phyloP scores from a whole-genome alignment of 2,329 filamentous ascomycete genomes.

The Cercospora sp. region DNA sequence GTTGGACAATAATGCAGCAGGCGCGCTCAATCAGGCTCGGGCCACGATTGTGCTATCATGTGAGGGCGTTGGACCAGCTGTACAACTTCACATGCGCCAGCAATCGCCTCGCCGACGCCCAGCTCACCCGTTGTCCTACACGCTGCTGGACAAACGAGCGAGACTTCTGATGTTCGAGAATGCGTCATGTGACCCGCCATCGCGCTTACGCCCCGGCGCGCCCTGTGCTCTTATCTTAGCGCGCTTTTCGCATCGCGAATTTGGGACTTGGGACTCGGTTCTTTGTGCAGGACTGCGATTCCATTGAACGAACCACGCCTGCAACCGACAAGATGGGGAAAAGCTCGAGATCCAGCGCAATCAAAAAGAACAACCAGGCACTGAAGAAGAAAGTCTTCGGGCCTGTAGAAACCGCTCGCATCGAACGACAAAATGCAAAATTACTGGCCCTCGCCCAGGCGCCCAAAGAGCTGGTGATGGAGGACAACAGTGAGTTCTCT shows the following conservation, averaged over 20 bases:
- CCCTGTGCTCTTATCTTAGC: not conserved
- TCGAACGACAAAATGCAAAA: slow-evolving; percentile 81
- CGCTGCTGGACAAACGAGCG: not conserved
- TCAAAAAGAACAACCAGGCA: slow-evolving; percentile 79
- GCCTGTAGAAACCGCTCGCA: slow-evolving; percentile 75
- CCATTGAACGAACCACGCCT: slow-evolving; percentile 8
- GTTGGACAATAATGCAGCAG: not conserved
- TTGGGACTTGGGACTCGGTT: slow-evolving; percentile 5
- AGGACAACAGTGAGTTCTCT: slow-evolving; percentile 37
- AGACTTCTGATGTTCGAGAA: slow-evolving; percentile 2
- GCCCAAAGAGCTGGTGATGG: slow-evolving; percentile 67
- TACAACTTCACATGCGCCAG: slow-evolving; percentile 10
- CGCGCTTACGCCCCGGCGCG: not conserved
- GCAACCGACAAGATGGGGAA: slow-evolving; percentile 71
- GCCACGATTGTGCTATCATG: not conserved
- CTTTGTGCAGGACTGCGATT: not conserved
- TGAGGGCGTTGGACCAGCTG: not conserved
- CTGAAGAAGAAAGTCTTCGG: slow-evolving; percentile 82
- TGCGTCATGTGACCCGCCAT: slow-evolving; percentile 9
- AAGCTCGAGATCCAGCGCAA: slow-evolving; percentile 73
- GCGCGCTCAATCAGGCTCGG: not conserved
- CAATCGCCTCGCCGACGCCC: slow-evolving; percentile 7
- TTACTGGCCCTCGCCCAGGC: slow-evolving; percentile 76
- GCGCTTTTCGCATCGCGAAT: slow-evolving; percentile 3
- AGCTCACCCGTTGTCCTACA: slow-evolving; percentile 1